A percentile compares a stretch with the other conserved stretches of the same genome.
phyloP scores from a whole-genome alignment of 176 grass and related monocot species.

The Poa annua region DNA sequence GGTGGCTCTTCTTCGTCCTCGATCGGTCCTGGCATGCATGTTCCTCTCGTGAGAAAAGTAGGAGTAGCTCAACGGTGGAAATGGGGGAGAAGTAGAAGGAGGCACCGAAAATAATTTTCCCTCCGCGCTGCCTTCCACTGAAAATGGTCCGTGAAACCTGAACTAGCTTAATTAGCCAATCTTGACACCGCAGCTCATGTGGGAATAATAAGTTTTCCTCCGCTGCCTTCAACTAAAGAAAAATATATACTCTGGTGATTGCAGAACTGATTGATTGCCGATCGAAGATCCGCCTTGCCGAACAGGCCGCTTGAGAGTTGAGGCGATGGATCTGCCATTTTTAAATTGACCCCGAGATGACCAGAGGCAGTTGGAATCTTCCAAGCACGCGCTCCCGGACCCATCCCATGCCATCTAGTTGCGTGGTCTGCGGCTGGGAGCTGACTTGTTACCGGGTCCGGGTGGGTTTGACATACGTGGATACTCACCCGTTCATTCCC shows the following conservation, averaged over 20 bases:
- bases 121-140: neutral
- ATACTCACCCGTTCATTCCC: neutral
- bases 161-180: no score
- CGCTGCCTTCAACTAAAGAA: no score
- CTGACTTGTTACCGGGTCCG: constrained; percentile 45
- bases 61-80: neutral
- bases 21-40: neutral
- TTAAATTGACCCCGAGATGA: constrained; percentile 16
- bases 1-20: neutral
- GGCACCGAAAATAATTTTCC: no score
- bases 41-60: neutral
- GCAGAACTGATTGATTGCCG: no score
- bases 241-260: no score
- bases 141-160: neutral
- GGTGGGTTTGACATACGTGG: neutral
- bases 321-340: neutral
- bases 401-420: neutral
- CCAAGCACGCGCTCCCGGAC: constrained; percentile 18
- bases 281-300: neutral
- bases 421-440: neutral
- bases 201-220: no score
- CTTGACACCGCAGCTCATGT: no score
- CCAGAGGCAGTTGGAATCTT: constrained; percentile 44
- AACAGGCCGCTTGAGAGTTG: neutral
- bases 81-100: neutral